phyloP scores from a whole-genome alignment of 352 stramenopile genomes.

The Phytophthora crassamura region DNA sequence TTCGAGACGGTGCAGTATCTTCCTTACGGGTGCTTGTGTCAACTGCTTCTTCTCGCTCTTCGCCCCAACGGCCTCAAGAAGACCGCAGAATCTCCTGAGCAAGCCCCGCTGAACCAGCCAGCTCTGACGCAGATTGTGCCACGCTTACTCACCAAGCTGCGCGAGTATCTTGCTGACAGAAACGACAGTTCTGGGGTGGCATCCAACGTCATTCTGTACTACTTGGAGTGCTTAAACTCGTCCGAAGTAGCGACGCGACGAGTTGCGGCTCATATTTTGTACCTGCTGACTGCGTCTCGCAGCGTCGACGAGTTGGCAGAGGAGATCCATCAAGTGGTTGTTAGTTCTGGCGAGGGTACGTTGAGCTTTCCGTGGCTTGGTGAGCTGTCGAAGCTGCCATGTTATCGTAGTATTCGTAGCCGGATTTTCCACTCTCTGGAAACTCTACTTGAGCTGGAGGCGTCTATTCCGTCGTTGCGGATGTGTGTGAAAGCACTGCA shows the following conservation, averaged over 20 bases:
- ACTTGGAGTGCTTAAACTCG: conserved; percentile 73
- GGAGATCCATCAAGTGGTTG: conserved; percentile 26
- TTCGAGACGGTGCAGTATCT: conserved; percentile 85
- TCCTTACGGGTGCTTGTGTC: conserved; percentile 75
- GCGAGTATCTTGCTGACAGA: conserved; percentile 54
- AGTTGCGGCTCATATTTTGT: conserved; percentile 71
- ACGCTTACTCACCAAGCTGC: conserved; percentile 59
- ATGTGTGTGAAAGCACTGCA: conserved; percentile 75
- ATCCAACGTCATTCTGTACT: conserved; percentile 71
- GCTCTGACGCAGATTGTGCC: conserved; percentile 58
- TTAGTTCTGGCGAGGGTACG: conserved; percentile 24
- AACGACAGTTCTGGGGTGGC: conserved; percentile 43
- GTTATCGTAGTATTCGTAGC: conserved; percentile 62
- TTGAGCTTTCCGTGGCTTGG: conserved; percentile 80
- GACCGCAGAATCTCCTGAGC: conserved; percentile 14
- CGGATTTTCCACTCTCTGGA: conserved; percentile 73
- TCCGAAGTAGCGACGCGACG: conserved; percentile 53
- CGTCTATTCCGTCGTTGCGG: conserved; percentile 68
- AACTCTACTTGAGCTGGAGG: conserved; percentile 73
- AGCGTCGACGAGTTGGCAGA: conserved; percentile 41
- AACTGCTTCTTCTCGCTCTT: conserved; percentile 75
- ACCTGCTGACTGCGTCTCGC: conserved; percentile 50
- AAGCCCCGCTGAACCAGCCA: conserved; percentile 40
- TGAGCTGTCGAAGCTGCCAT: conserved; percentile 70
- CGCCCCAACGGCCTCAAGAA: conserved; percentile 22